Base-by-base conservation (phyloP, 2,329 filamentous ascomycete species). In the Ciborinia camelliae region DNA sequence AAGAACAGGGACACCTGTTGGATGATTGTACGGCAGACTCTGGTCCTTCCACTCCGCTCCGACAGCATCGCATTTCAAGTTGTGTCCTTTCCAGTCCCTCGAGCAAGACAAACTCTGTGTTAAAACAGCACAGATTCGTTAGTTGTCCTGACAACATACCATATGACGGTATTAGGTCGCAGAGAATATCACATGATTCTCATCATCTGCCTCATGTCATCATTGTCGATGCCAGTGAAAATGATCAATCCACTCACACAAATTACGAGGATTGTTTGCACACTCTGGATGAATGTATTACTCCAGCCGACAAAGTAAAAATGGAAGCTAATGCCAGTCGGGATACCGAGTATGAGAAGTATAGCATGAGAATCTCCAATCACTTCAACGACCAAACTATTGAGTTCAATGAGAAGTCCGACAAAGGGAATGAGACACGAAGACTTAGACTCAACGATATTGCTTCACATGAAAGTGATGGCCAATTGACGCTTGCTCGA, bases 231-330 rank as follows among this genome's bases (percentile, higher is more conserved):
- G 14, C 32, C 12, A 47, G 61, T 48, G 51, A 57, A 26, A 20
- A 57, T 39, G 51, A 37, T 23, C 61, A 57, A 39, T 37, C 39
- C 9, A 48, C 39, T 20, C 39, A 35, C 14, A 63, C 39, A 15
- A 63, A 47, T 8, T 63, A 63, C 39, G 51, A 57, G 20, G 61
- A 63, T 45, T 54, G 30, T 48, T 12, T 48, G 7, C 61, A 63
- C 18, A 63, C 28, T n/a, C 30, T 63, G 12, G 51, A 63, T 26
- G 61, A 63, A 35, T 63, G 51, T 15, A 41, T 57, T 6, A 48
- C 61, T 23, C 61, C 61, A 7, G 37, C 61, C 18, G 50, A 63
- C 15, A 55, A 15, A 39, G 51, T 8, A 10, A 57, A 39, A n/a
- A 35, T 37, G 39, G 61, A 63, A 63, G 61, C 61, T 7, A 26